phyloP scores from a whole-genome alignment of 352 stramenopile species.

The Pythium rhizo-oryzae region DNA sequence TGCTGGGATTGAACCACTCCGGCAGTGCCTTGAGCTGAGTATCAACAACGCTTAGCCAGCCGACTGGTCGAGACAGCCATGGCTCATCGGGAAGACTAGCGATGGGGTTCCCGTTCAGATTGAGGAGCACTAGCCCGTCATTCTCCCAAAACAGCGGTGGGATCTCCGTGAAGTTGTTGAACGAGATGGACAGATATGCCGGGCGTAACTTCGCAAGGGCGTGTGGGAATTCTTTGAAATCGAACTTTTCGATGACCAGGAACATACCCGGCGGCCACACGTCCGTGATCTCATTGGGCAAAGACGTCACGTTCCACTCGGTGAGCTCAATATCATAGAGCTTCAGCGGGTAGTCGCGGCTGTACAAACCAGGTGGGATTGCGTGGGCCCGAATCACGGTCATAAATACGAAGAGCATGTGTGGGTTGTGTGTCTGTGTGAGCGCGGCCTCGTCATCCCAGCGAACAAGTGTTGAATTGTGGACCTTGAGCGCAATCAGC shows the following conservation, averaged over 20 bases:
- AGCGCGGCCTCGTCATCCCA: slow-evolving; percentile 27
- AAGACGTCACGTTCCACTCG: slow-evolving; percentile 21
- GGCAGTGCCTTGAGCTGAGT: slow-evolving; percentile 7
- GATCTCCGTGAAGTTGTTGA: slow-evolving; percentile 26
- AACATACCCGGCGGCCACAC: slow-evolving; percentile 17
- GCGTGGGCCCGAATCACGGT: slow-evolving; percentile 4
- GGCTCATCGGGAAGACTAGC: neutral
- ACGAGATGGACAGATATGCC: slow-evolving; percentile 12
- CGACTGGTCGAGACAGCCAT: neutral
- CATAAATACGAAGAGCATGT: slow-evolving; percentile 22
- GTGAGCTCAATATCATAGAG: slow-evolving; percentile 19
- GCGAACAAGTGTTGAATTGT: slow-evolving; percentile 28
- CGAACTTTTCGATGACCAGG: slow-evolving; percentile 24
- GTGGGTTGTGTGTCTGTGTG: slow-evolving; percentile 18
- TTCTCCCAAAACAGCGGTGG: slow-evolving; percentile 12
- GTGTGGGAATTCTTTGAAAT: neutral
- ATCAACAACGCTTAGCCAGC: neutral
- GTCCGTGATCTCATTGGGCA: slow-evolving; percentile 9
- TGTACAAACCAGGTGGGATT: slow-evolving; percentile 19
- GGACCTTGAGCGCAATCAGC: slow-evolving; percentile 28
- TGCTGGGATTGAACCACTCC: neutral
- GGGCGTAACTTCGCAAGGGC: slow-evolving; percentile 5
- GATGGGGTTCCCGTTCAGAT: slow-evolving; percentile 22
- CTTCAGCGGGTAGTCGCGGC: slow-evolving; percentile 13
- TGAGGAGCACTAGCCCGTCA: slow-evolving; percentile 11